Conservation (phyloP, 371 early-diverging fungal genomes). For the Mortierella sp. region DNA sequence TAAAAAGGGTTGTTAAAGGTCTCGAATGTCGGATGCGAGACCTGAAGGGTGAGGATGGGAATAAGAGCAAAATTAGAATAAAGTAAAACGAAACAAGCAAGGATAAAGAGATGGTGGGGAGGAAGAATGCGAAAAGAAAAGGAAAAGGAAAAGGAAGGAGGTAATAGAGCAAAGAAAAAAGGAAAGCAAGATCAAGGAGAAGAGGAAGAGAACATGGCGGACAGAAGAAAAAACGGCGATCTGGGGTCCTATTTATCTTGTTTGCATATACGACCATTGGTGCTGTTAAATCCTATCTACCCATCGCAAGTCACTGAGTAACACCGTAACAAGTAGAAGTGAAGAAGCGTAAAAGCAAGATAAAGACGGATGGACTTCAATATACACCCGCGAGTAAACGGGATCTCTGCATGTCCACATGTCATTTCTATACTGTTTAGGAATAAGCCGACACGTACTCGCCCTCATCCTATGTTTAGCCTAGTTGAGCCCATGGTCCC, state of each 20-base stretch:
- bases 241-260: background rate
- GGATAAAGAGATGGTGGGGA: background rate
- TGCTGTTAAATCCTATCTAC: background rate
- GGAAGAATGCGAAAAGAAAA: background rate
- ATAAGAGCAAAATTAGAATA: background rate
- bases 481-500: no score
- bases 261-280: background rate
- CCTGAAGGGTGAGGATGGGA: background rate
- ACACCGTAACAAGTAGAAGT: background rate
- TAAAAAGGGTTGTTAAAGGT: background rate
- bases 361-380: background rate
- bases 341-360: background rate
- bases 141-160: background rate
- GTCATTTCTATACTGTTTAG: no score
- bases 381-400: no score
- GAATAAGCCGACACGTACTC: no score
- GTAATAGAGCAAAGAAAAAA: no score
- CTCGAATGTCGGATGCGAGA: background rate
- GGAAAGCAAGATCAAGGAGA: background rate
- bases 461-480: no score
- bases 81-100: no score
- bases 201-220: background rate
- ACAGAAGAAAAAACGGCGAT: background rate
- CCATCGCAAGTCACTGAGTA: background rate
- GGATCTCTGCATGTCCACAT: no score